phyloP scores from a whole-genome alignment of 2,329 filamentous ascomycete genomes.

The Cladosporium phlei region DNA sequence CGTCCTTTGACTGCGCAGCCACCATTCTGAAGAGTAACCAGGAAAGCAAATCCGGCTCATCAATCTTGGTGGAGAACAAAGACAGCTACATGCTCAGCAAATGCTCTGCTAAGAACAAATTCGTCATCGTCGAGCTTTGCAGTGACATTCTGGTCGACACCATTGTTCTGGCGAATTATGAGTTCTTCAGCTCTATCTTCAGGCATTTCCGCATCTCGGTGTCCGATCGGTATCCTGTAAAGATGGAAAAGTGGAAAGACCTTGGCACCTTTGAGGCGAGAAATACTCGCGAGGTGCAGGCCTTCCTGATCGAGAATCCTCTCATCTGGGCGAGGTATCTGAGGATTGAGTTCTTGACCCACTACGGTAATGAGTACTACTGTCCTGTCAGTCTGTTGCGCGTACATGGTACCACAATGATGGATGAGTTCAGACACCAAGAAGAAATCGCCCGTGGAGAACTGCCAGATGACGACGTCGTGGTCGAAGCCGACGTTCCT shows the following conservation, averaged over 20 bases:
- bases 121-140: slow-evolving; percentile 88
- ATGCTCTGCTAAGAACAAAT: slow-evolving; percentile 82
- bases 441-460: slow-evolving; percentile 60
- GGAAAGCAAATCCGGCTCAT: slow-evolving; percentile 80
- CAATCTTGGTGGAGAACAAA: slow-evolving; percentile 92
- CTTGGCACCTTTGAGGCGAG: slow-evolving; percentile 84
- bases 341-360: slow-evolving; percentile 82
- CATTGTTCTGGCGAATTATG: slow-evolving; percentile 94
- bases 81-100: slow-evolving; percentile 97
- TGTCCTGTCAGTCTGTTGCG: slow-evolving; percentile 87
- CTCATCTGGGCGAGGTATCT: slow-evolving; percentile 94
- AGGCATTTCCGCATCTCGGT: slow-evolving; percentile 86
- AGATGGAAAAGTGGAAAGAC: slow-evolving; percentile 84
- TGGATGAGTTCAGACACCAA: slow-evolving; percentile 90
- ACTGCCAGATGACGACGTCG: slow-evolving; percentile 58
- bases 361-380: slow-evolving; percentile 96
- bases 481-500: slow-evolving; percentile 34
- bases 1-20: slow-evolving; percentile 93
- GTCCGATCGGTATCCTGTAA: slow-evolving; percentile 90
- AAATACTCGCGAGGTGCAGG: slow-evolving; percentile 89
- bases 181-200: slow-evolving; percentile 98
- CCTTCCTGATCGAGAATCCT: slow-evolving; percentile 89
- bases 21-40: slow-evolving; percentile 86
- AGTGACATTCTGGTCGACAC: slow-evolving; percentile 86
- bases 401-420: slow-evolving; percentile 88